Evolutionary conservation across 345 rosid species (phyloP), one percentile per base, ranked within the genome.

Genomic region (Lenwebbia sp.): DNA sequence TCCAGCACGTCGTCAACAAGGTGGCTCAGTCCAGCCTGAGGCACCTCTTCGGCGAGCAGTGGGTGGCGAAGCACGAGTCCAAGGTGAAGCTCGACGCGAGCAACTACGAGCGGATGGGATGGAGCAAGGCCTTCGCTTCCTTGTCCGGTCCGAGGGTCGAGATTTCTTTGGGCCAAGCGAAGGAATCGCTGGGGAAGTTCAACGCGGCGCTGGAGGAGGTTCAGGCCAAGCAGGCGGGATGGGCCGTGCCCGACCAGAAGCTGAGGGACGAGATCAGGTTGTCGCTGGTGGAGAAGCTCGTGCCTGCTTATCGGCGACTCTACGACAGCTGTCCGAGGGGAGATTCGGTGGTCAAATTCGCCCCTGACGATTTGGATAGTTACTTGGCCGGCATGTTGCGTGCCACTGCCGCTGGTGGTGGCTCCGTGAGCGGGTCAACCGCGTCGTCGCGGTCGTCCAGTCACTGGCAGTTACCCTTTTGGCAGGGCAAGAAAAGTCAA

Each of bases 91-190:
- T 76, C 47, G 84, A 84, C 78, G 47, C 86, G 6, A 52, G 84
- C 62, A 87, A 47, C 81, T 84, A 81, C 86, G 83, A 78, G 81
- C 54, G 84, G 82, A 81, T 87, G 54, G 85, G 85, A 60, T 86
- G 88, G 88, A 53, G 82, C 85, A 37, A 52, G 82, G 88, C 54
- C 57, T n/a, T 86, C 62, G 40, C 85, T 26, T 37, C 82, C 8
- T n/a, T 82, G 33, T 58, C n/a, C 19, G 37, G 41, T 28, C 60
- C 70, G 54, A 49, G 78, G 11, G 84, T 82, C 40, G 78, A 70
- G 86, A 49, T 28, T 21, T 54, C 54, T 23, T 17, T n/a, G 44
- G 81, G 53, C 28, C 85, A 86, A 10, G 47, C 57, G 2, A 83
- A 44, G 60, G 58, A 65, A 2, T 40, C 37, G 47, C 49, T 87